Percentiles rank a stretch among this genome's conserved stretches.
Conservation (phyloP, 2,329 filamentous ascomycete species). For the Botrytis byssoidea region DNA sequence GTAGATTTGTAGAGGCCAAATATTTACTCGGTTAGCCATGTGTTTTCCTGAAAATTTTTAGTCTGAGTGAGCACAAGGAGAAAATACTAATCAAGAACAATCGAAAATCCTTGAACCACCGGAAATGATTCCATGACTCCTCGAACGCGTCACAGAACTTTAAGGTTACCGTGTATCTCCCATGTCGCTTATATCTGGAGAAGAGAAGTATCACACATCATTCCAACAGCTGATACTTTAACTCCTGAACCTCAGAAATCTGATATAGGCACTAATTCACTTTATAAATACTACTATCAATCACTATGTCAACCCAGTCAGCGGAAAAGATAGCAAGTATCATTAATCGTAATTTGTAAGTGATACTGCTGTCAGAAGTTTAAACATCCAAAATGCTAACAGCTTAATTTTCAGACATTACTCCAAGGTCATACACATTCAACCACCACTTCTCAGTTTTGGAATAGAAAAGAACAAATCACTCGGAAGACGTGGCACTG, state of each 20-base stretch:
- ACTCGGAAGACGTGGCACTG: slow-evolving; percentile 16
- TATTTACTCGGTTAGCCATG: not conserved
- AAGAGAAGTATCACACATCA: not conserved
- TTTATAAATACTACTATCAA: not conserved
- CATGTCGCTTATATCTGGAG: not conserved
- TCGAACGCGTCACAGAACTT: too few relatives aligned
- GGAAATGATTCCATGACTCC: not conserved
- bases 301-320: not conserved
- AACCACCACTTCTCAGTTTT: not conserved
- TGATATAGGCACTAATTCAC: not conserved
- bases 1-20: not conserved
- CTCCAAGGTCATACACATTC: not conserved
- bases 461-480: not conserved
- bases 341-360: not conserved
- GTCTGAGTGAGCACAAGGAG: too few relatives aligned
- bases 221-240: not conserved
- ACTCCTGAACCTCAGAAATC: not conserved
- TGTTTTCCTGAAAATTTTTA: too few relatives aligned
- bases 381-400: not conserved
- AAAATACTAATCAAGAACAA: not conserved
- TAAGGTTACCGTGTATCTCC: accelerated
- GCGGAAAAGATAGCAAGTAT: not conserved
- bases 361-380: too few relatives aligned
- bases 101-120: not conserved
- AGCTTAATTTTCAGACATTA: not conserved